Base-by-base conservation (phyloP, 2,329 filamentous ascomycete species). In the Cryphonectria japonica region DNA sequence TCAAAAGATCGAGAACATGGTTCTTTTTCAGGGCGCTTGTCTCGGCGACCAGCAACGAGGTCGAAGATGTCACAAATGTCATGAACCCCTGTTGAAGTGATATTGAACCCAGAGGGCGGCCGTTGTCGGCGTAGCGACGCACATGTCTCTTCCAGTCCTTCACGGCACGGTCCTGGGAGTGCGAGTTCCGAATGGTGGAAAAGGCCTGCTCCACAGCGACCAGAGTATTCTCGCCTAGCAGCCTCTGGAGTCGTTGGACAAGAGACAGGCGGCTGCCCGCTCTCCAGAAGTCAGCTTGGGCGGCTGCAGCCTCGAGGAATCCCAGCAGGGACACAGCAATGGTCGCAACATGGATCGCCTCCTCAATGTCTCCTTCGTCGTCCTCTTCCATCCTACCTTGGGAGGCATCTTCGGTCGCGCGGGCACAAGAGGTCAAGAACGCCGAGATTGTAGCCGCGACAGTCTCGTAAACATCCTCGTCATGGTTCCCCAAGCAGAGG, bases 141-240 rank as follows among this genome's bases (percentile, higher is more conserved):
- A 93, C 83, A 80, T 93, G 94, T 74, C 91, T 90, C 82, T 93
- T 97, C 96, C 96, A 99, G 75, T 97, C 93, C 77, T 90, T 92
- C 29, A 93, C 84, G 39, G 87, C 83, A 64, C 87, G 85, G 73
- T 93, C 90, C 34, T 89, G 83, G 39, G 87, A 87, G 74, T 89
- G 90, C 2, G 91, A 88, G 80, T 97, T 97, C 69, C 95, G 92
- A 74, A 98, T 92, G 11, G 93, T 94, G 11, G 95, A 98, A 71
- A 97, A 91, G 11, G 94, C 93, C 0, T 93, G 94, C 82, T 98
- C 96, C 52, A 98, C 88, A 1, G 93, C 91, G 16, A 97, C 89
- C 74, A 98, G 86, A 78, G 97, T 97, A 8, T 89, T 86, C 77
- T 97, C 95, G 0, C 94, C 95, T 16, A 99, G 84, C 26, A 97